Evolutionary conservation across 192 early-diverging fungal species (phyloP), one percentile per base, ranked within the genome.

Genomic region (Geranomyces variabilis): DNA sequence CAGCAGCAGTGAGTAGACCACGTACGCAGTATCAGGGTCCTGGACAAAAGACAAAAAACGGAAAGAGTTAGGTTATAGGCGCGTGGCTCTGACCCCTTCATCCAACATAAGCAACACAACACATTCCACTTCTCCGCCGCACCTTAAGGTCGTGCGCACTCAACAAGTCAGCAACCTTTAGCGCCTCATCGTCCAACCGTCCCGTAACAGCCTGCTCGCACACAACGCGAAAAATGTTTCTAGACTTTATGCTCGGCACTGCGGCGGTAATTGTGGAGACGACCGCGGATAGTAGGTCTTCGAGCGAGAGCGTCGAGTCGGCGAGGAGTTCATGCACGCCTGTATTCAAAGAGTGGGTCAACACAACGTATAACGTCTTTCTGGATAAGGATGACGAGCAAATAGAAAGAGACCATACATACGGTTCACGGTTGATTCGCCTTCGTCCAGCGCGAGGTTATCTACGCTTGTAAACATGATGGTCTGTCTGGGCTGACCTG

Each of bases 1-100:
- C 47, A 69, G 64, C 13, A 74, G 46, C 15, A 81, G 74, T 30
- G 77, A 73, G 28, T 73, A 73, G 14, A 73, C 53, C 21, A 45
- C 43, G 34, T 66, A 73, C 15, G 56, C 68, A 6, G 57, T 44
- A 61, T 70, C 28, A 22, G 66, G 66, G 63, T 64, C 63, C 63
- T 64, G 10, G 12, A 45, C 22, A 45, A 28, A 29, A 60, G 17
- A 60, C 5, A 10, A 3, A 3, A 41, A 10, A 41, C 5, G 10
- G 36, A 41, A 41, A 41, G 36, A 41, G 36, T 7, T 3, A 41
- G 36, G n/a, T n/a, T n/a, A n/a, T n/a, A n/a, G n/a, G n/a, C n/a
- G n/a, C n/a, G n/a, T n/a, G n/a, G n/a, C n/a, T n/a, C n/a, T n/a
- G n/a, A n/a, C n/a, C n/a, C n/a, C n/a, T n/a, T n/a, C n/a, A n/a